Evolutionary conservation across 306 rosid genomes (phyloP).

Genomic region (Malus asiatica): DNA sequence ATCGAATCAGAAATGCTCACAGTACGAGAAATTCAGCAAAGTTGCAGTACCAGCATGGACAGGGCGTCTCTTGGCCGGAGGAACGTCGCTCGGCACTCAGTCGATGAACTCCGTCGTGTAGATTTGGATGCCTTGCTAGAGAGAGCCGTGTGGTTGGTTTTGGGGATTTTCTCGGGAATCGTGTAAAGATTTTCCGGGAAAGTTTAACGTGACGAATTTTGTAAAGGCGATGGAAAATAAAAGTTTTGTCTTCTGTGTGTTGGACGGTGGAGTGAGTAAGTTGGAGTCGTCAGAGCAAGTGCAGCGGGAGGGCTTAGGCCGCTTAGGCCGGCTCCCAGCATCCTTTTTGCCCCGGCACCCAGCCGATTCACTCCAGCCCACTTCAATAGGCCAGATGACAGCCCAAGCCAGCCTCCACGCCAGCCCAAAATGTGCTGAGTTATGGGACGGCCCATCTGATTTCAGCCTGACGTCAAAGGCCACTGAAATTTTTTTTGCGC

Average conservation of each 20-base stretch:
- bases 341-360: too few species aligned
- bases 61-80: not conserved
- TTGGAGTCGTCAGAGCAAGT: not conserved
- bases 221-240: not conserved
- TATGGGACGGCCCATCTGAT: too few species aligned
- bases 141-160: not conserved
- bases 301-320: too few species aligned
- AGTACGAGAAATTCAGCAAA: not conserved
- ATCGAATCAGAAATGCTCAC: not conserved
- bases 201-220: not conserved
- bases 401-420: too few species aligned
- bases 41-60: constrained; percentile 1
- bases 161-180: not conserved
- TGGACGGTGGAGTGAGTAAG: not conserved
- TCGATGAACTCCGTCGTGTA: not conserved
- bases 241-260: constrained; percentile 2
- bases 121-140: not conserved
- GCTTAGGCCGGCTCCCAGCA: too few species aligned
- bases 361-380: too few species aligned
- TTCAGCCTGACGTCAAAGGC: too few species aligned
- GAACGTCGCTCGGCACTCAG: not conserved
- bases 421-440: too few species aligned
- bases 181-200: not conserved
- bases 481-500: too few species aligned
- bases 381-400: too few species aligned